These are phyloP conservation scores for Clarireedia hainanense DNA, from an alignment of 2,329 filamentous ascomycete species.

Conservation along the genomic window DNA sequence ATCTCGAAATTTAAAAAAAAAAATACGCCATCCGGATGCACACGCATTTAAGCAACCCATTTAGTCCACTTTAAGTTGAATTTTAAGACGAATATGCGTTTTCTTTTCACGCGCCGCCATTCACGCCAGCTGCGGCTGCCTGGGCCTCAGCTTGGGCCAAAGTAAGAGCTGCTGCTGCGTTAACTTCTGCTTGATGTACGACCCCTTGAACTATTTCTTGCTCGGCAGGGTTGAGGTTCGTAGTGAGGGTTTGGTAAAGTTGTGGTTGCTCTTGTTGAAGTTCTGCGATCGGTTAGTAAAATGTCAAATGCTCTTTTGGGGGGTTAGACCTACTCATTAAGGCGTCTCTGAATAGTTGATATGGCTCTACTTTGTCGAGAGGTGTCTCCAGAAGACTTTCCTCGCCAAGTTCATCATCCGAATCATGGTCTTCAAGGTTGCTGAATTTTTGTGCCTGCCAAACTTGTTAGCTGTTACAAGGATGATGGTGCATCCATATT, in stretches of 20 bases:
- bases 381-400: slow-evolving; percentile 92
- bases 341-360: slow-evolving; percentile 76
- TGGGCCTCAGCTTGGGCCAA: slow-evolving; percentile 16
- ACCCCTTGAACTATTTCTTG: slow-evolving; percentile 73
- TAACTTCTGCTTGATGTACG: slow-evolving; percentile 37
- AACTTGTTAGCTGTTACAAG: slow-evolving; percentile 6
- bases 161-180: slow-evolving; percentile 16
- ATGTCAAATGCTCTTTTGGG: no score
- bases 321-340: slow-evolving; percentile 60
- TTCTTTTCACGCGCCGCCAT: slow-evolving; percentile 22
- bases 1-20: not conserved
- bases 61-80: slow-evolving; percentile 11
- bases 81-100: slow-evolving; percentile 2
- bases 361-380: slow-evolving; percentile 91
- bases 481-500: not conserved
- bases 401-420: slow-evolving; percentile 84
- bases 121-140: slow-evolving; percentile 12
- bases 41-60: slow-evolving; percentile 21
- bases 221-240: slow-evolving; percentile 72
- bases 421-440: slow-evolving; percentile 57
- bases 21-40: slow-evolving; percentile 12
- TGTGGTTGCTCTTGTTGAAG: slow-evolving; percentile 87
- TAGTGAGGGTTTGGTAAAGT: slow-evolving; percentile 74
- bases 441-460: slow-evolving; percentile 73
- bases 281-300: slow-evolving; percentile 41